Base-by-base conservation (phyloP, 78 protist genomes). In the Emiliania huxleyi region DNA sequence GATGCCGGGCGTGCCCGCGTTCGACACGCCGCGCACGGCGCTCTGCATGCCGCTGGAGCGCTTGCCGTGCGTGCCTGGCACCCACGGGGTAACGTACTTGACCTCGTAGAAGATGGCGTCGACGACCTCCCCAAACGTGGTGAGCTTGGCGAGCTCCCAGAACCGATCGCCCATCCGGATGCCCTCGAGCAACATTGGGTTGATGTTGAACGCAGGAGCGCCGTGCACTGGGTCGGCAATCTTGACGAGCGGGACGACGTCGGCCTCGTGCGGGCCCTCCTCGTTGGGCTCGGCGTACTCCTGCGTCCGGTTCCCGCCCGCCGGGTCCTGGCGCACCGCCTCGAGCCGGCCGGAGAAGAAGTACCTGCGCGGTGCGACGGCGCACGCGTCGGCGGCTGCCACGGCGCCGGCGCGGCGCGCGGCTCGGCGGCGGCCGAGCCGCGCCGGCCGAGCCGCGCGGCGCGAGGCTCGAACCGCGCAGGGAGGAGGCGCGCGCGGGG, bases 81-180 rank as follows among this genome's bases (percentile, higher is more conserved):
- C 37, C 48, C 71, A 95, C 96, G 69, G 89, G 89, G 94, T 90
- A 26, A 18, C 71, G 26, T 56, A 56, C 25, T 93, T 91, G 22
- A 96, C 96, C 29, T 91, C 37, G n/a, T 69, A 87, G 69, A 90
- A 89, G 44, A 96, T 96, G 44, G 94, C 95, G 55, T 94, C 95
- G 23, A 96, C 4, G 19, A 95, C 94, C 55, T 96, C 96, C 42
- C 94, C 92, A 44, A 77, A 96, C 35, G 95, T 92, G 48, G 12
- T 42, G n/a, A 94, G 2, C 40, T 48, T 19, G 49, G 49, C 35
- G 71, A 23, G 85, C 29, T 90, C 69, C 90, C 71, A 93, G 88
- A 96, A 96, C 42, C 93, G 95, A 23, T 69, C 92, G 0, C 95
- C 90, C 73, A 93, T 69, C 55, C 94, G 94, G 38, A 96, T 96